Base-by-base conservation (phyloP, 139 green algal genomes). In the Asterochloris erici region DNA sequence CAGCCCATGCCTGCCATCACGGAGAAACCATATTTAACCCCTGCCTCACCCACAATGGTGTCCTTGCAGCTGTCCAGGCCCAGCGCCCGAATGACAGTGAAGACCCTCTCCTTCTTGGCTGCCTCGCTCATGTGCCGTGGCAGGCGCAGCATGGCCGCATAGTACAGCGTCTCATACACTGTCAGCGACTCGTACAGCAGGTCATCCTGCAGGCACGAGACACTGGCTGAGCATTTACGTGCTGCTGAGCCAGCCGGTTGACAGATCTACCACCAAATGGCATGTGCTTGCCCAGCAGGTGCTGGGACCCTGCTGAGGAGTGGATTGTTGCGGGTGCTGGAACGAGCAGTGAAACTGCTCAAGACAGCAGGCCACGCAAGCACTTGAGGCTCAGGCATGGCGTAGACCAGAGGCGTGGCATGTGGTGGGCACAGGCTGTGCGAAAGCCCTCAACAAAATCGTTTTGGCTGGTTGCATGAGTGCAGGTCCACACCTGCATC, bases 11-110 rank as follows among this genome's bases (percentile, higher is more conserved):
- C n/a, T n/a, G 12, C 12, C 74, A 28, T n/a, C 74, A 79, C 26
- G 26, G 6, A 6, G 6, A 73, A 26, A 73, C 66, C 23, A 2
- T 24, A 1, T 54, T 17, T 60, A 81, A 26, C 62, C n/a, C n/a
- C 23, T n/a, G 0, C 0, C 84, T 73, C 28, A 89, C 88, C 93
- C 47, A 99, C 95, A 82, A 98, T 95, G 63, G 97, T 98, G 87
- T 98, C 84, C 14, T 86, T 81, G 84, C 94, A 98, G 63, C 90
- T 91, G 14, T 77, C 38, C 63, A 98, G 84, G 1, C 92, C 92
- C 63, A 98, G 90, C 0, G 90, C 89, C 9, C 64, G 38, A 68
- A 97, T 88, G 63, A 98, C 94, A 16, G 81, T 83, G 17, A 94
- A 86, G 24, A 97, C 92, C 27, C 94, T 88, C 12, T 85, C 84